A percentile compares a stretch with the other conserved stretches of the same genome.
These are phyloP conservation scores for Anaeromyces robustus DNA, from an alignment of 192 early-diverging fungal species.

Conservation along the genomic window DNA sequence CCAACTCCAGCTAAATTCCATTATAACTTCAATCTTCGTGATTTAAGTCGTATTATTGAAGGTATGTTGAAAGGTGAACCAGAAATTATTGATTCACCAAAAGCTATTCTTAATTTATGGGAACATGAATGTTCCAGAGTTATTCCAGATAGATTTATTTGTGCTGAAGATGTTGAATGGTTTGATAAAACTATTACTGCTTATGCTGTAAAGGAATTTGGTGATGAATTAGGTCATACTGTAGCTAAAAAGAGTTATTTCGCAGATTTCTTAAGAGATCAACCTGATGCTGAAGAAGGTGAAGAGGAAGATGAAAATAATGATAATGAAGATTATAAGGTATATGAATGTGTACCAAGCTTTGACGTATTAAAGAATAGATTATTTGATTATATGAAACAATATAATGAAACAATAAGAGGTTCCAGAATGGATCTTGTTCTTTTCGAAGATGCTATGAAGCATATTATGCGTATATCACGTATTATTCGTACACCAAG, in stretches of 20 bases:
- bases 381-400: slow-evolving; percentile 41
- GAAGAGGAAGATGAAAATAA: slow-evolving; percentile 42
- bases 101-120: slow-evolving; percentile 33
- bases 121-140: slow-evolving; percentile 46
- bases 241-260: slow-evolving; percentile 27
- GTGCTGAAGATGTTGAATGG: slow-evolving; percentile 40
- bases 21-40: slow-evolving; percentile 50
- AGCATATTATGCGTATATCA: slow-evolving; percentile 44
- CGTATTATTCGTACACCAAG: slow-evolving; percentile 42
- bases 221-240: slow-evolving; percentile 23
- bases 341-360: slow-evolving; percentile 42
- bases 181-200: slow-evolving; percentile 28
- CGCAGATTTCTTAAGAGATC: slow-evolving; percentile 42
- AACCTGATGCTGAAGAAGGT: slow-evolving; percentile 41
- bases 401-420: slow-evolving; percentile 39
- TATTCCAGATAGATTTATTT: slow-evolving; percentile 43
- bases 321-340: slow-evolving; percentile 36
- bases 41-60: slow-evolving; percentile 38
- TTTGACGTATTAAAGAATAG: slow-evolving; percentile 30
- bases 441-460: slow-evolving; percentile 52
- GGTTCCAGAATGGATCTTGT: slow-evolving; percentile 52
- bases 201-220: slow-evolving; percentile 30
- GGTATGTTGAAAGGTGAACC: slow-evolving; percentile 38
- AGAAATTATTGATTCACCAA: slow-evolving; percentile 27
- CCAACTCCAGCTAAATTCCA: slow-evolving; percentile 53